phyloP scores from a whole-genome alignment of 768 basidiomycete species.

The Pleurotus pulmonarius region DNA sequence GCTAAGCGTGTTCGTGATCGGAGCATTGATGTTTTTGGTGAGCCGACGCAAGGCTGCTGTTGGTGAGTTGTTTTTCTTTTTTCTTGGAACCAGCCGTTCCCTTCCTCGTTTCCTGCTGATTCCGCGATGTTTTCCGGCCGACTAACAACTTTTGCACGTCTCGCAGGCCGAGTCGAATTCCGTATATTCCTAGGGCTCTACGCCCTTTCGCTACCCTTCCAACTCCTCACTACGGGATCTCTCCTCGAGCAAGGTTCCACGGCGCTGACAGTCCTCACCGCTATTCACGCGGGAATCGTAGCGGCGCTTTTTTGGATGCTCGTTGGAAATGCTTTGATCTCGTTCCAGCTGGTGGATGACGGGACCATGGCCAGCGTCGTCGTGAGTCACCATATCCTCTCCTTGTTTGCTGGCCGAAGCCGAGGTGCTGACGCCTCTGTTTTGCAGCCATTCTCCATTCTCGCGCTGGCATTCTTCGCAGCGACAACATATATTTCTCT shows the following conservation, averaged over 20 bases:
- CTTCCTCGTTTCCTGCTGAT: neutral
- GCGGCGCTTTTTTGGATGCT: slow-evolving; percentile 78
- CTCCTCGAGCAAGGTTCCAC: slow-evolving; percentile 76
- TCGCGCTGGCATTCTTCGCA: slow-evolving; percentile 58
- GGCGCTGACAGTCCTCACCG: slow-evolving; percentile 62
- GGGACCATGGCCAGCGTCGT: slow-evolving; percentile 71
- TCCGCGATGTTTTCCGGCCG: neutral
- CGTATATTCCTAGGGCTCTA: slow-evolving; percentile 64
- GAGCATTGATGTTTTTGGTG: slow-evolving; percentile 52
- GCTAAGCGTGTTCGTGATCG: slow-evolving; percentile 62
- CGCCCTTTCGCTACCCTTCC: slow-evolving; percentile 69
- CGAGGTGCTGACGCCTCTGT: neutral
- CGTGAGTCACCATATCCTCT: slow-evolving; percentile 35
- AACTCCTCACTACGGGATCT: slow-evolving; percentile 78
- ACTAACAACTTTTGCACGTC: neutral
- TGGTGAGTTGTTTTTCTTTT: slow-evolving; percentile 41
- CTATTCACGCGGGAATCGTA: slow-evolving; percentile 77
- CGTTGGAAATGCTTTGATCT: slow-evolving; percentile 71
- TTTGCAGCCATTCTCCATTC: slow-evolving; percentile 57
- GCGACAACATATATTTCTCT: slow-evolving; percentile 81
- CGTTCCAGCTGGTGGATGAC: slow-evolving; percentile 91
- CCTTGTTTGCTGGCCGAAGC: neutral
- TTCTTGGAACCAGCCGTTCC: neutral
- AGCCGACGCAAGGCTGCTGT: slow-evolving; percentile 83
- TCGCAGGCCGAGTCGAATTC: slow-evolving; percentile 65